Conservation (phyloP, 805 yeast genomes). For the Starmerella tilneyi region DNA sequence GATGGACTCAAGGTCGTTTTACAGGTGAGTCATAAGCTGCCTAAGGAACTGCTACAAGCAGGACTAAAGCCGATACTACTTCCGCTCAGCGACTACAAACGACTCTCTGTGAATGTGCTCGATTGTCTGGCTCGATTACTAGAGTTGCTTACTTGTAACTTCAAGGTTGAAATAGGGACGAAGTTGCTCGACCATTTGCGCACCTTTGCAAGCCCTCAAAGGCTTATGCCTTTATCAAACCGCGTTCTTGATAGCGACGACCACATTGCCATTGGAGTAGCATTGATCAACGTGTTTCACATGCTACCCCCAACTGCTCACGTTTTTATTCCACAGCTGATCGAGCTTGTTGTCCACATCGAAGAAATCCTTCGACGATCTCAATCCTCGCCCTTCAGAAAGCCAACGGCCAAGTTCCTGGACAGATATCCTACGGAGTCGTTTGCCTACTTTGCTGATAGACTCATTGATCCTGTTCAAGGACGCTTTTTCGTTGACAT, state of each 20-base stretch:
- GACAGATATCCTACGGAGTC: conserved; percentile 73
- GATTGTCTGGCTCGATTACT: conserved; percentile 82
- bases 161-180: conserved; percentile 92
- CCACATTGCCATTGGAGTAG: conserved; percentile 77
- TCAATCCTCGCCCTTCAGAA: conserved; percentile 78
- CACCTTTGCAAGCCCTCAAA: conserved; percentile 88
- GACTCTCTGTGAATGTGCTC: conserved; percentile 75
- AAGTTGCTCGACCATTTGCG: conserved; percentile 83
- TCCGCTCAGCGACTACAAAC: conserved; percentile 88
- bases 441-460: conserved; percentile 54
- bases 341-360: conserved; percentile 61
- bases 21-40: conserved; percentile 68
- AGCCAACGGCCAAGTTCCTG: conserved; percentile 79
- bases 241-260: conserved; percentile 72
- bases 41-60: conserved; percentile 88
- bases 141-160: conserved; percentile 79
- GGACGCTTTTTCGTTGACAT: conserved; percentile 63
- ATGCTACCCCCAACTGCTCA: conserved; percentile 84
- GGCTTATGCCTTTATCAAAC: conserved; percentile 63
- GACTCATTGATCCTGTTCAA: conserved; percentile 51
- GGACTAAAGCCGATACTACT: conserved; percentile 91
- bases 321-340: conserved; percentile 79
- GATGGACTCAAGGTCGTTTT: conserved; percentile 74
- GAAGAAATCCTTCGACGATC: conserved; percentile 79
- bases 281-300: conserved; percentile 84